Percentiles rank a stretch among this genome's conserved stretches.
Conservation (phyloP, 768 basidiomycete genomes). For the Suillus spraguei region DNA sequence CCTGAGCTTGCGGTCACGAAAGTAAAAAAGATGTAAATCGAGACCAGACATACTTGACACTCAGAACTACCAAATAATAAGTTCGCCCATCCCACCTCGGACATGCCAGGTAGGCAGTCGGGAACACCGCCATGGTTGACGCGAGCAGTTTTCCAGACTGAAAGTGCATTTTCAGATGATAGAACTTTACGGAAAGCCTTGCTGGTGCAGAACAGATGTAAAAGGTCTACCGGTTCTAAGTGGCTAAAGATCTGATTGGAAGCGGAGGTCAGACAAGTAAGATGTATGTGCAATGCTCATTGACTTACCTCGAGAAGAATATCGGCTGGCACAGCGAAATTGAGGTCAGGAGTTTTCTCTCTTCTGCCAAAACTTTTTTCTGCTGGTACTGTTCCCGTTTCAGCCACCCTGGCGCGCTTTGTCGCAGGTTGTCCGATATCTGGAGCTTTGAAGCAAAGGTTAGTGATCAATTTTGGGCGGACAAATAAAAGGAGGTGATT, state of each 20-base stretch:
- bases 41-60: conserved; percentile 20
- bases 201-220: conserved; percentile 29
- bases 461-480: background rate
- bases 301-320: conserved; percentile 28
- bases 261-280: background rate
- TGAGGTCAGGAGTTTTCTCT: conserved; percentile 15
- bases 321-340: conserved; percentile 26
- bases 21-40: background rate
- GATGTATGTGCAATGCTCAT: background rate
- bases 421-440: background rate
- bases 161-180: conserved; percentile 17
- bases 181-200: conserved; percentile 30
- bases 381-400: background rate
- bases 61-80: conserved; percentile 24
- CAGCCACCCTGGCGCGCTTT: background rate
- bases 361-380: background rate
- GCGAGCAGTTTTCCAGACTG: conserved; percentile 28
- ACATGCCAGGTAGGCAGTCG: conserved; percentile 24
- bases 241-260: conserved; percentile 27
- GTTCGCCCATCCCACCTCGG: conserved; percentile 29
- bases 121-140: conserved; percentile 21
- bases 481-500: background rate
- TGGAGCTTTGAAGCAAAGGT: background rate
- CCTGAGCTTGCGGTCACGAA: conserved; percentile 11
- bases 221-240: conserved; percentile 34